Evolutionary conservation across 345 rosid genomes (phyloP).

Genomic region (Salix viminalis): DNA sequence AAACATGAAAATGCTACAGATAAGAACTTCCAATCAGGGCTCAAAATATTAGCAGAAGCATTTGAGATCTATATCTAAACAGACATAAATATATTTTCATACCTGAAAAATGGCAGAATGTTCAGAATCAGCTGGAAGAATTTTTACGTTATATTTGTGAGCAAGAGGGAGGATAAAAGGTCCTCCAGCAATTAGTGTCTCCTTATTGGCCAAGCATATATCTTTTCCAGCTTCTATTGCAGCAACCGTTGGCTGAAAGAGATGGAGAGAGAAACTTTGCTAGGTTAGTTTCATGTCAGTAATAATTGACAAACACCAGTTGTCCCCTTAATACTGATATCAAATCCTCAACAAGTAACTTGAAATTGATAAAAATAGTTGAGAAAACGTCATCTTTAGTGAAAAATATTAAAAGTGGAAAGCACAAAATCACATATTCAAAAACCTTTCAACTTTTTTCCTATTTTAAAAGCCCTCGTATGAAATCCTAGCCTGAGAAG

Average conservation of each 20-base stretch:
- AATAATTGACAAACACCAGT: conserved; percentile 1
- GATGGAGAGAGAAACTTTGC: not conserved
- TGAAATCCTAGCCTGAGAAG: not conserved
- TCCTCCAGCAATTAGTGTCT: conserved; percentile 93
- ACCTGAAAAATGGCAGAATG: conserved; percentile 99
- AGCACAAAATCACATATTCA: not conserved
- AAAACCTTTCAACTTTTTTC: not conserved
- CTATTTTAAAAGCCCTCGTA: not conserved
- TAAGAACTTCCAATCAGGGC: conserved; percentile 1
- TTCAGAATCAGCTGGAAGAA: conserved; percentile 98
- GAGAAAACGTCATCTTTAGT: not conserved
- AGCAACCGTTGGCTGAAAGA: conserved; percentile 81
- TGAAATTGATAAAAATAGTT: not conserved
- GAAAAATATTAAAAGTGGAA: not conserved
- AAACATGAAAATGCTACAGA: conserved; percentile 5
- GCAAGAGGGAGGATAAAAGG: conserved; percentile 97
- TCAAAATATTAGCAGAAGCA: not conserved
- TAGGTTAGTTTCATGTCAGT: conserved; percentile 2
- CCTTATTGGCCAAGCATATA: conserved; percentile 95
- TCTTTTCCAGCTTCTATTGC: conserved; percentile 96
- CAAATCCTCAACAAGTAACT: conserved; percentile 1
- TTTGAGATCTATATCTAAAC: not conserved
- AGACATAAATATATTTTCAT: conserved; percentile 8
- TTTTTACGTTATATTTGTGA: conserved; percentile 76
- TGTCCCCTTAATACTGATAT: not conserved